phyloP scores from a whole-genome alignment of 2,329 filamentous ascomycete genomes.

The Leptoxyphium fumago region DNA sequence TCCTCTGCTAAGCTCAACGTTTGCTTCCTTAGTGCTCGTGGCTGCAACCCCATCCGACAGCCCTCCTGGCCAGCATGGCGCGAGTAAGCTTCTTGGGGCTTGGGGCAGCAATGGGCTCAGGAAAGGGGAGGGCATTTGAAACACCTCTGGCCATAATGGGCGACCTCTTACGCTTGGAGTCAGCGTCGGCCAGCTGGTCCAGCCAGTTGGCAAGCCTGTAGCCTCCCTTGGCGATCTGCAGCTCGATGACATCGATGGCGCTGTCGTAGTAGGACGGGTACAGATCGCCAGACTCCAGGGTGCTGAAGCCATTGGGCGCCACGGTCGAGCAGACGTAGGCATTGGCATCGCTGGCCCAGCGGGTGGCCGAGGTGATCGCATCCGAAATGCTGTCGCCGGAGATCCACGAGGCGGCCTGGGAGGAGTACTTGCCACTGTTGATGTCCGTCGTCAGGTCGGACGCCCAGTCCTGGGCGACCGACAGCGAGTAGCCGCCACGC shows the following conservation, averaged over 20 bases:
- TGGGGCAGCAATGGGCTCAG: slow-evolving; percentile 6
- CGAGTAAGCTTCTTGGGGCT: slow-evolving; percentile 6
- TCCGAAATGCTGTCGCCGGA: slow-evolving; percentile 23
- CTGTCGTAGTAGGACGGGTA: slow-evolving; percentile 18
- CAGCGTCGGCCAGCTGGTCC: slow-evolving; percentile 19
- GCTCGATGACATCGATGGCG: slow-evolving; percentile 24
- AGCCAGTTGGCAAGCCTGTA: slow-evolving; percentile 23
- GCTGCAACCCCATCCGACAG: slow-evolving; percentile 11
- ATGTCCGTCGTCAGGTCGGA: slow-evolving; percentile 23
- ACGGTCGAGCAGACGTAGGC: slow-evolving; percentile 28
- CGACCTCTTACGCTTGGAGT: slow-evolving; percentile 5
- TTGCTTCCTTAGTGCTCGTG: slow-evolving; percentile 5
- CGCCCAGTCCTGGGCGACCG: slow-evolving; percentile 26
- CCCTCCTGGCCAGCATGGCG: slow-evolving; percentile 11
- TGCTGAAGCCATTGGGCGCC: slow-evolving; percentile 23
- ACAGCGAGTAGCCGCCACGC: slow-evolving; percentile 23
- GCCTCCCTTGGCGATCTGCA: slow-evolving; percentile 30
- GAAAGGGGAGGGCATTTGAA: slow-evolving; percentile 2
- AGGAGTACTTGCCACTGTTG: slow-evolving; percentile 24
- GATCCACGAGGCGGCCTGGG: slow-evolving; percentile 21
- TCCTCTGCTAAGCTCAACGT: no score
- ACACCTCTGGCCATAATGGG: slow-evolving; percentile 1
- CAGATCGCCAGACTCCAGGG: slow-evolving; percentile 24
- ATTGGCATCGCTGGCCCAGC: slow-evolving; percentile 30
- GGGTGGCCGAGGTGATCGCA: slow-evolving; percentile 21